Percentiles rank a stretch among this genome's conserved stretches.
Conservation (phyloP, 75 land plant genomes). For the Cunninghamia lanceolata region DNA sequence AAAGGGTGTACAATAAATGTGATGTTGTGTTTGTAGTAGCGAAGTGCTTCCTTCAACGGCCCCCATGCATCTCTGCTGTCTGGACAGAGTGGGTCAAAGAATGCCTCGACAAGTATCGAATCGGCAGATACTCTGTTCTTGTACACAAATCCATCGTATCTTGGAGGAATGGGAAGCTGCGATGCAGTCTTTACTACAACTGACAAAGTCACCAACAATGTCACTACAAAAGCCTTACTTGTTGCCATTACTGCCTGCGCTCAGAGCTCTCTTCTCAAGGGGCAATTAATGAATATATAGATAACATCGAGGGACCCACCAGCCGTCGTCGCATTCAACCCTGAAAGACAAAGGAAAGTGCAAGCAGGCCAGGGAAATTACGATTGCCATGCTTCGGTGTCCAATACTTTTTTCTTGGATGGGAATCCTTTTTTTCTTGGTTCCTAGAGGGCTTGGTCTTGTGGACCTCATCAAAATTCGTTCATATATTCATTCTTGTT, state of each 20-base stretch:
- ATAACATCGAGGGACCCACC: too few relatives aligned
- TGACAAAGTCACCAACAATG: not conserved
- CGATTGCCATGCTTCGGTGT: too few relatives aligned
- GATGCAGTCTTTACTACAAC: not conserved
- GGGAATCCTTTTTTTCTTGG: too few relatives aligned
- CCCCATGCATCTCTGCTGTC: slow-evolving; percentile 90
- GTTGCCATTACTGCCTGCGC: not conserved
- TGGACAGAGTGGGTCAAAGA: slow-evolving; percentile 90
- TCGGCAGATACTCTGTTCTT: slow-evolving; percentile 1
- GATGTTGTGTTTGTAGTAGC: slow-evolving; percentile 38
- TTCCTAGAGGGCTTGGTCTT: too few relatives aligned
- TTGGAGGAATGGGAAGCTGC: slow-evolving; percentile 50
- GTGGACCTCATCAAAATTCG: too few relatives aligned
- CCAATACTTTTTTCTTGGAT: too few relatives aligned
- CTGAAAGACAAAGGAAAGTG: too few relatives aligned
- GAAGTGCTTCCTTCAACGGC: slow-evolving; percentile 56
- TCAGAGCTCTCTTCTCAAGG: not conserved
- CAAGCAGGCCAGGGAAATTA: too few relatives aligned
- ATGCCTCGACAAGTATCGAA: slow-evolving; percentile 74
- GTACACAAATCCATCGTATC: slow-evolving; percentile 82
- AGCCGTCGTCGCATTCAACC: too few relatives aligned
- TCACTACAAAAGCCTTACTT: not conserved
- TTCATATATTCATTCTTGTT: too few relatives aligned
- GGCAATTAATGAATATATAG: too few relatives aligned
- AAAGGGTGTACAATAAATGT: slow-evolving; percentile 75